Evolutionary conservation across 2,329 filamentous ascomycete genomes (phyloP).

Genomic region (Cercospora janseana): DNA sequence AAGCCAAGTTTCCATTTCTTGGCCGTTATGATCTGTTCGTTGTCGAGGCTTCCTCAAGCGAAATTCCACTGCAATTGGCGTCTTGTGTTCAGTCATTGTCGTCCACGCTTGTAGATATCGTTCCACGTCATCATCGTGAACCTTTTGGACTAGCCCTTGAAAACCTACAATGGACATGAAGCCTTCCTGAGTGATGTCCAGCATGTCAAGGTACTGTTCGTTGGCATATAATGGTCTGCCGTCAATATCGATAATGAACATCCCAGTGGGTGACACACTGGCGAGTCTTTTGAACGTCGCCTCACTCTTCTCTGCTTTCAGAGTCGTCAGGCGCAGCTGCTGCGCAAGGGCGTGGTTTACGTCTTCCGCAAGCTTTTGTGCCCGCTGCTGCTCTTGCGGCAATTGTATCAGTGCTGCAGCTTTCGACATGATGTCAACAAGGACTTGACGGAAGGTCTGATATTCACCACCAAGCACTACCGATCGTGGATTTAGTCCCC

Average conservation of each 20-base stretch:
- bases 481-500: constrained; percentile 42
- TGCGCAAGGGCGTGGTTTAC: constrained; percentile 41
- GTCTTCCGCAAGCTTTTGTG: constrained; percentile 38
- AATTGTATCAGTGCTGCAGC: constrained; percentile 42
- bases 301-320: constrained; percentile 38
- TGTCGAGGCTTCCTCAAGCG: constrained; percentile 40
- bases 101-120: constrained; percentile 36
- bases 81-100: constrained; percentile 35
- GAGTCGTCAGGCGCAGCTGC: constrained; percentile 34
- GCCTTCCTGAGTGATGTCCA: constrained; percentile 30
- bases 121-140: constrained; percentile 39
- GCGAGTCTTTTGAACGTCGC: constrained; percentile 43
- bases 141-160: constrained; percentile 15
- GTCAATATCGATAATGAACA: constrained; percentile 38
- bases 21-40: constrained; percentile 29
- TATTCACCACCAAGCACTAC: constrained; percentile 43
- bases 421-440: constrained; percentile 41
- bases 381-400: constrained; percentile 38
- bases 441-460: constrained; percentile 39
- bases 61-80: constrained; percentile 40
- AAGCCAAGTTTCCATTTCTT: constrained; percentile 36
- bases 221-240: constrained; percentile 44
- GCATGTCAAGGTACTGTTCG: constrained; percentile 42
- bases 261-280: constrained; percentile 42
- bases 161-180: constrained; percentile 13